These are phyloP conservation scores for Spathaspora sp. DNA, from an alignment of 805 yeast species.

Conservation along the genomic window DNA sequence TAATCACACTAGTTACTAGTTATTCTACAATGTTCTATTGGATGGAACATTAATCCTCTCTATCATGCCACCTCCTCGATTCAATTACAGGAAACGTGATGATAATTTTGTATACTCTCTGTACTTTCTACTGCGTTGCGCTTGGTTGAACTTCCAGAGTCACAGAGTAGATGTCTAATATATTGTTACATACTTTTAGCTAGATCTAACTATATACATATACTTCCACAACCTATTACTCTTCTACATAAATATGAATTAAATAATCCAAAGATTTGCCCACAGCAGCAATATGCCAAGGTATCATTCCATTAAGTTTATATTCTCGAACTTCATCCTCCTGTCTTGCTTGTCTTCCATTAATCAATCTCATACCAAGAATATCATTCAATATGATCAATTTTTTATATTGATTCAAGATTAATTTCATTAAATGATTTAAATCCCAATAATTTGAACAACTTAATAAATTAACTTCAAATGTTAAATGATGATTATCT, in stretches of 20 bases:
- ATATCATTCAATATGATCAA: conserved; percentile 42
- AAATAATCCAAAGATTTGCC: conserved; percentile 55
- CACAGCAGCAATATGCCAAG: conserved; percentile 75
- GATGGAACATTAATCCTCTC: too few species aligned
- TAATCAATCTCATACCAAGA: conserved; percentile 26
- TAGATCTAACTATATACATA: too few species aligned
- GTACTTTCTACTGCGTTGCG: too few species aligned
- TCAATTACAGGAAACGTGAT: too few species aligned
- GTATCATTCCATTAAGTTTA: conserved; percentile 40
- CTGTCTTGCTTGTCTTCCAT: conserved; percentile 11
- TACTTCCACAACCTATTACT: conserved; percentile 6
- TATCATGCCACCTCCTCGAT: too few species aligned
- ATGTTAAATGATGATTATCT: conserved; percentile 25
- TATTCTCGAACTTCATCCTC: conserved; percentile 6
- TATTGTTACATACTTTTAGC: too few species aligned
- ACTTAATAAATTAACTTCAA: conserved; percentile 67
- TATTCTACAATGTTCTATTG: too few species aligned
- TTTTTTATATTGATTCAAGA: conserved; percentile 61
- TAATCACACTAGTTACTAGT: too few species aligned
- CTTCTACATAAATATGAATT: conserved; percentile 53
- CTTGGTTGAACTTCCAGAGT: too few species aligned
- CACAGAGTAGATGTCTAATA: too few species aligned
- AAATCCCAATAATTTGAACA: conserved; percentile 67
- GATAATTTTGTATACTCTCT: too few species aligned
- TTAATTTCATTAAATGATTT: conserved; percentile 48